Conservation (phyloP, 2,329 filamentous ascomycete genomes). For the Paraphoma chrysanthemicola region DNA sequence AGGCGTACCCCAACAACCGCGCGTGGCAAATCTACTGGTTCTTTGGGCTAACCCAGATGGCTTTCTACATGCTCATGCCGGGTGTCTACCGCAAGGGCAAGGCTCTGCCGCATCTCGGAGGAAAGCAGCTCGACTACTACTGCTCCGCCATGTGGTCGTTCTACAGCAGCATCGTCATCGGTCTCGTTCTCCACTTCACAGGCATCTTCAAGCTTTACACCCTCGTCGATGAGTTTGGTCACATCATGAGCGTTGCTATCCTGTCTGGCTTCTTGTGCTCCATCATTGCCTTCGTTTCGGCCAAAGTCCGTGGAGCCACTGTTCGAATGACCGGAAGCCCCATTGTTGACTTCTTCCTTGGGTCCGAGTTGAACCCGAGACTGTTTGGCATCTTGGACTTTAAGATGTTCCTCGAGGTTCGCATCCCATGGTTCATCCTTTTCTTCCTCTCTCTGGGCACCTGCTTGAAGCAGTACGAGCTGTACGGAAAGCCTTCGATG, state of each 20-base stretch:
- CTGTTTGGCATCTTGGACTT: slow-evolving; percentile 86
- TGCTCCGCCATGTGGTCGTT: slow-evolving; percentile 89
- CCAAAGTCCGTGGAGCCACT: slow-evolving; percentile 77
- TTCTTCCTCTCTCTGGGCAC: slow-evolving; percentile 79
- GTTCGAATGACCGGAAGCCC: slow-evolving; percentile 89
- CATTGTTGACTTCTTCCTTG: slow-evolving; percentile 91
- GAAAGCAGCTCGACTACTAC: slow-evolving; percentile 90
- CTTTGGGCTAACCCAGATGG: slow-evolving; percentile 85
- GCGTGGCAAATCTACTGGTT: slow-evolving; percentile 96
- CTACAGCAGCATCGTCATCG: slow-evolving; percentile 80
- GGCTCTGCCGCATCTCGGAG: slow-evolving; percentile 79
- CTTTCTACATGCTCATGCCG: slow-evolving; percentile 84
- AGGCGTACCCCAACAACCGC: slow-evolving; percentile 80
- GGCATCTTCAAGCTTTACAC: slow-evolving; percentile 90
- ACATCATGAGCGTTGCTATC: slow-evolving; percentile 91
- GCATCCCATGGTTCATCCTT: slow-evolving; percentile 90
- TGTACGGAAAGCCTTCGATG: slow-evolving; percentile 84
- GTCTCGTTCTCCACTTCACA: slow-evolving; percentile 76
- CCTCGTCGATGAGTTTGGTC: slow-evolving; percentile 93
- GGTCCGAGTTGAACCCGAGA: slow-evolving; percentile 83
- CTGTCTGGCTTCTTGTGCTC: slow-evolving; percentile 85
- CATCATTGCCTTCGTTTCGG: slow-evolving; percentile 85
- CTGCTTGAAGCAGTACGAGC: slow-evolving; percentile 82
- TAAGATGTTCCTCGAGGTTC: slow-evolving; percentile 96
- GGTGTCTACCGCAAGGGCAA: slow-evolving; percentile 90